Conservation (phyloP, 306 rosid species). For the Benincasa hispida region DNA sequence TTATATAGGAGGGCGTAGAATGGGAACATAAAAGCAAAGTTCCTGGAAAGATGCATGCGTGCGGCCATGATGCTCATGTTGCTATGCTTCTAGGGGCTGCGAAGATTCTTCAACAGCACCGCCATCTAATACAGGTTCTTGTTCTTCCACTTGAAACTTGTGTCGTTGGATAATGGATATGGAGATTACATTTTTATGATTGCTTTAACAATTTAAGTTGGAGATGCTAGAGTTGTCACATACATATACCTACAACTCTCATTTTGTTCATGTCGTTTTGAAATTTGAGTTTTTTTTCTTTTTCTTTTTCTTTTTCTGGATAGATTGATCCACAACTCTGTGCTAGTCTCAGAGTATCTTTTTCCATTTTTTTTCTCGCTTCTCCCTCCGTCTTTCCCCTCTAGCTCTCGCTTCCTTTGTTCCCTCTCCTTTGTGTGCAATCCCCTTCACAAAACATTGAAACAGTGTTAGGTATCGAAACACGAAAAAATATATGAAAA, state of each 20-base stretch:
- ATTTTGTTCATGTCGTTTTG: background rate
- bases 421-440: too few relatives aligned
- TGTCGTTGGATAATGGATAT: background rate
- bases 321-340: too few relatives aligned
- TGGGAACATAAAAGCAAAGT: constrained; percentile 90
- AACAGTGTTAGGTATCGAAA: too few relatives aligned
- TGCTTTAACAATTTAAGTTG: background rate
- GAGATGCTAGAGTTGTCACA: background rate
- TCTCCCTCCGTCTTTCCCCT: too few relatives aligned
- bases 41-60: constrained; percentile 89
- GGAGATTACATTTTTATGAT: background rate
- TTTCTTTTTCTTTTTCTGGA: too few relatives aligned
- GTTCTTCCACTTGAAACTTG: background rate
- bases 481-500: too few relatives aligned
- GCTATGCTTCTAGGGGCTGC: constrained; percentile 97
- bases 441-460: too few relatives aligned
- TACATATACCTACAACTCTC: background rate
- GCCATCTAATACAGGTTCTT: background rate
- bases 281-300: background rate
- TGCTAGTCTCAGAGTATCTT: too few relatives aligned
- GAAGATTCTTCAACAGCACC: constrained; percentile 47
- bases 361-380: too few relatives aligned
- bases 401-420: too few relatives aligned
- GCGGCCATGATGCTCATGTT: constrained; percentile 94
- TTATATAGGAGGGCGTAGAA: constrained; percentile 59